Conservation (phyloP, 2,329 filamentous ascomycete species). For the Setomelanomma holmii region DNA sequence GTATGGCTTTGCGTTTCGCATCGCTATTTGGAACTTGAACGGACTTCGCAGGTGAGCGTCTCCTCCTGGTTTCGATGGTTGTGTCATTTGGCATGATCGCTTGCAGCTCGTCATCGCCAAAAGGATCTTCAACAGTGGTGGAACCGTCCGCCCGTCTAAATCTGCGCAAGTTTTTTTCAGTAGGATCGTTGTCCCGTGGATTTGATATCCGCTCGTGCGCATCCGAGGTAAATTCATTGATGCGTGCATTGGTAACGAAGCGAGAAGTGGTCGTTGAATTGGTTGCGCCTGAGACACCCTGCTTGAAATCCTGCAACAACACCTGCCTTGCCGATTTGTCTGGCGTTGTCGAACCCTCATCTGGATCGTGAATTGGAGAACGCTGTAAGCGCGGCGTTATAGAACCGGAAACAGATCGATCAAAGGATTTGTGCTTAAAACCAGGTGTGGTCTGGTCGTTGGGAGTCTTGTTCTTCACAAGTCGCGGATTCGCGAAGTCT, state of each 20-base stretch:
- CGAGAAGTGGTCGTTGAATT: constrained; percentile 6
- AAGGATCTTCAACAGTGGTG: neutral
- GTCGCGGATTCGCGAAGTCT: constrained; percentile 10
- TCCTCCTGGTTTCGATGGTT: neutral
- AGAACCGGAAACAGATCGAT: neutral
- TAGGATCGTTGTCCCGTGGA: neutral
- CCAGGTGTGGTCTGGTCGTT: neutral
- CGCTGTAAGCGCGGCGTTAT: neutral
- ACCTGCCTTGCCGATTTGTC: constrained; percentile 1
- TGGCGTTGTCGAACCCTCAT: constrained; percentile 5
- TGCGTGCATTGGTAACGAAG: constrained; percentile 25
- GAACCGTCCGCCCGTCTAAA: constrained; percentile 14
- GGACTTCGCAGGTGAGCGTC: constrained; percentile 5
- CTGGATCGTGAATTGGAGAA: neutral
- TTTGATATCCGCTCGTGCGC: neutral
- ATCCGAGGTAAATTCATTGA: constrained; percentile 30
- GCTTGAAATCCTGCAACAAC: constrained; percentile 16
- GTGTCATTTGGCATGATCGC: neutral
- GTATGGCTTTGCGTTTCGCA: constrained; percentile 2
- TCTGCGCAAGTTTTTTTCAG: constrained; percentile 15
- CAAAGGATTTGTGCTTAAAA: neutral
- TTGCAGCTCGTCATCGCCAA: constrained; percentile 26
- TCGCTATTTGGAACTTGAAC: constrained; percentile 1
- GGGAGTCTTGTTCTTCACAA: constrained; percentile 17
- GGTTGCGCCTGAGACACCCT: constrained; percentile 12